Evolutionary conservation across 2,329 filamentous ascomycete species (phyloP).

Genomic region (Colletotrichum karsti): DNA sequence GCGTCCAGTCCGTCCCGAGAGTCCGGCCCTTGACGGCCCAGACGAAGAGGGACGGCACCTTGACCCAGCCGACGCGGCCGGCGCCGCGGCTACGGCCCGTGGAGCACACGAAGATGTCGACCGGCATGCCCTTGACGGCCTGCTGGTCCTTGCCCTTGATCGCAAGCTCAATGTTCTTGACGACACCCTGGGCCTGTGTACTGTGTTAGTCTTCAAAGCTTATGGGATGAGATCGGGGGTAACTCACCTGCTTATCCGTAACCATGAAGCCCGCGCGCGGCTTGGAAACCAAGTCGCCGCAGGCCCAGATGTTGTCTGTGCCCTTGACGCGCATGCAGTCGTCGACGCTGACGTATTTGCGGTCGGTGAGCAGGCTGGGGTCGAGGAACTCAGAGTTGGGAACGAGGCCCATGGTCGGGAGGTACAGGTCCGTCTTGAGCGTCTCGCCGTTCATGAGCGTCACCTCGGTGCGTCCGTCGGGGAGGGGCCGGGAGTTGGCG

Average conservation of each 20-base stretch:
- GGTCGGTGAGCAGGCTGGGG: slow-evolving; percentile 49
- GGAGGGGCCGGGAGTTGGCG: slow-evolving; percentile 37
- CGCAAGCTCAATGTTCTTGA: slow-evolving; percentile 60
- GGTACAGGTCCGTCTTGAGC: slow-evolving; percentile 62
- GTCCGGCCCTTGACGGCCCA: slow-evolving; percentile 62
- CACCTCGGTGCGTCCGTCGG: slow-evolving; percentile 58
- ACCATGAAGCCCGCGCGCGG: slow-evolving; percentile 66
- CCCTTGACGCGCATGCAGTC: slow-evolving; percentile 57
- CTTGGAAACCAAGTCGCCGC: slow-evolving; percentile 61
- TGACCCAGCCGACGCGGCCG: slow-evolving; percentile 56
- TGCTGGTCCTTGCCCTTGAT: slow-evolving; percentile 53
- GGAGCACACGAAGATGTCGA: slow-evolving; percentile 58
- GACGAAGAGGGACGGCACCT: slow-evolving; percentile 59
- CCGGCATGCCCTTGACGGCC: slow-evolving; percentile 54
- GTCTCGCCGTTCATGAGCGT: slow-evolving; percentile 54
- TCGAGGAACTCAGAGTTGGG: slow-evolving; percentile 65
- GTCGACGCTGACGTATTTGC: slow-evolving; percentile 57
- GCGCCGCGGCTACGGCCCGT: slow-evolving; percentile 59
- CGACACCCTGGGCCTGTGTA: slow-evolving; percentile 55
- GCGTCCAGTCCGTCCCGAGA: slow-evolving; percentile 52
- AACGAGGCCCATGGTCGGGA: slow-evolving; percentile 62
- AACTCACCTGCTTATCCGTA: slow-evolving; percentile 62
- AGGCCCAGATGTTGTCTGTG: slow-evolving; percentile 58
- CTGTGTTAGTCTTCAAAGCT: background rate
- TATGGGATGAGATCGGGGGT: background rate